Evolutionary conservation across 176 grass and related monocot genomes (phyloP), one percentile per base, ranked within the genome.

Genomic region (Pontederia paniculata): DNA sequence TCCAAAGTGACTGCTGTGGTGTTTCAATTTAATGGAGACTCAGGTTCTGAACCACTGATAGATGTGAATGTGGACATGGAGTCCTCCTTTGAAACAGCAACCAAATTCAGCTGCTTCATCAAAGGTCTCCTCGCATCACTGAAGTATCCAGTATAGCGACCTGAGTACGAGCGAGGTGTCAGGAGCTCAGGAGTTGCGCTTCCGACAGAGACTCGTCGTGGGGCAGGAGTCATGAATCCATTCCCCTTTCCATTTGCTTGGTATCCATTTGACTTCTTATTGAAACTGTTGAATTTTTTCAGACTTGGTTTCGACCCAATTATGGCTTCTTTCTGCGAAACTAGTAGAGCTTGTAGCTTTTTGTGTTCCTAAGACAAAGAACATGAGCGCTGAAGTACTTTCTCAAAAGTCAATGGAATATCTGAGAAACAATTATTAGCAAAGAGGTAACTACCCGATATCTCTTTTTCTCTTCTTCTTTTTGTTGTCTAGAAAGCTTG

Each of bases 41-140:
- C 87, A 2, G 94, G 87, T 82, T 98, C 94, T 18, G 94, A 98
- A 52, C 87, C 94, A 45, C 94, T 98, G 60, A 98, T 71, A 23
- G 94, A 98, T 44, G 94, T 98, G 78, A 98, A 90, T 66, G 94
- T 91, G 0, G 87, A 98, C 71, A 84, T 43, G 0, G 87, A 88
- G 70, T 98, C 12, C 42, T 91, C 86, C 42, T 83, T 83, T 2
- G 50, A 23, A 25, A 77, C 42, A 18, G 73, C 43, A 51, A 77
- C 83, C 1, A 91, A 98, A 52, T 88, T 91, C 70, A 88, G 17
- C 23, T 85, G 83, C 14, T 62, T 58, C 18, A 78, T 76, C 5
- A 87, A 98, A 58, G 88, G 66, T 44, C 78, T 46, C 75, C 78
- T 77, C 41, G 74, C 50, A 44, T 98, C 78, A 53, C 69, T 83